phyloP scores from a whole-genome alignment of 1,284 basidiomycete genomes.

The Rhodotorula mucilaginosa region DNA sequence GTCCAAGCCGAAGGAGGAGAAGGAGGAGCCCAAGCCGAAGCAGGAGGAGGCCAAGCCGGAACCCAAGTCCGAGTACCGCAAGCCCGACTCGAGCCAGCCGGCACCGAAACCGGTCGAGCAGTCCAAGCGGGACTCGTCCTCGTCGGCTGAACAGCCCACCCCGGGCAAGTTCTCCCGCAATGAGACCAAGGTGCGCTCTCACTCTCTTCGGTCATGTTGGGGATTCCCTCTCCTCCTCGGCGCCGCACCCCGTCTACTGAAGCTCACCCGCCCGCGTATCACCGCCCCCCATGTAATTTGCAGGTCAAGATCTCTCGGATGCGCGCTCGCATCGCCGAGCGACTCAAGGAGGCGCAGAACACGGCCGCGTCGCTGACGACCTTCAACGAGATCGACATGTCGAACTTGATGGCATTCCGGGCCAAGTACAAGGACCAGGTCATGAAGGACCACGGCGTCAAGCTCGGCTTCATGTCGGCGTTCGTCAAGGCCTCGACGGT shows the following conservation, averaged over 20 bases:
- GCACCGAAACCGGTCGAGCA: slow-evolving; percentile 45
- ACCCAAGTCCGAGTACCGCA: slow-evolving; percentile 37
- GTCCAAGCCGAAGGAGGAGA: slow-evolving; percentile 48
- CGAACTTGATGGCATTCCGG: slow-evolving; percentile 87
- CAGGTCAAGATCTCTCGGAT: slow-evolving; percentile 97
- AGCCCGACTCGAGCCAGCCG: slow-evolving; percentile 39
- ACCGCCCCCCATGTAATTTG: not conserved
- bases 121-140: slow-evolving; percentile 28
- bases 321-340: slow-evolving; percentile 94
- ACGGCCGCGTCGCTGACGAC: slow-evolving; percentile 94
- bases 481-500: slow-evolving; percentile 85
- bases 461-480: slow-evolving; percentile 97
- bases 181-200: slow-evolving; percentile 28
- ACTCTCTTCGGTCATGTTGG: no score
- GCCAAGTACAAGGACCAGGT: slow-evolving; percentile 92
- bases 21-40: slow-evolving; percentile 45
- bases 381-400: slow-evolving; percentile 99
- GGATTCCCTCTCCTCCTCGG: no score
- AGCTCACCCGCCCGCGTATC: not conserved
- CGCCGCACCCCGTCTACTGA: no score
- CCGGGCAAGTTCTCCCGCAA: slow-evolving; percentile 15
- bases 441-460: slow-evolving; percentile 89
- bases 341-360: slow-evolving; percentile 97
- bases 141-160: slow-evolving; percentile 7
- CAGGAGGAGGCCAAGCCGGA: slow-evolving; percentile 36